Evolutionary conservation across 1,139 yeast genomes (phyloP).

Genomic region (Kurtzmaniella natalensis): DNA sequence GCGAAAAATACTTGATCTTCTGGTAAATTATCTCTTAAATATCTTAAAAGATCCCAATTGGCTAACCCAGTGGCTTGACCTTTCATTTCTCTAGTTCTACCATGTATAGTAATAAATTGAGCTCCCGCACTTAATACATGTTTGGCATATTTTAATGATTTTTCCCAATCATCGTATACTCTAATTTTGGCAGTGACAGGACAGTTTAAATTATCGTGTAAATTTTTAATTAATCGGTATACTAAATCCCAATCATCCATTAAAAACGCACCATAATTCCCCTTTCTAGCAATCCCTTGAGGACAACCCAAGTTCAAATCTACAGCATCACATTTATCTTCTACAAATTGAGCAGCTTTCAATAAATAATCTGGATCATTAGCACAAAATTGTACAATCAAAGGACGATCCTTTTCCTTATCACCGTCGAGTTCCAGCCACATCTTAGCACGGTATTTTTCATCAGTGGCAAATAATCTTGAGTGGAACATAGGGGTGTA

Average conservation of each 20-base stretch:
- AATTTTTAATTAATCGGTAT: constrained; percentile 59
- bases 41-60: constrained; percentile 79
- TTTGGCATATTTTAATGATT: constrained; percentile 80
- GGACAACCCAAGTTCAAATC: constrained; percentile 97
- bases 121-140: constrained; percentile 96
- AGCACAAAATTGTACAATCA: constrained; percentile 93
- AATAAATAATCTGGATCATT: constrained; percentile 84
- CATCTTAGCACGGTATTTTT: constrained; percentile 74
- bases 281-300: constrained; percentile 93
- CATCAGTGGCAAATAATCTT: constrained; percentile 77
- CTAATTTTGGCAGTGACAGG: constrained; percentile 97
- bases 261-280: constrained; percentile 90
- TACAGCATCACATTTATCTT: constrained; percentile 88
- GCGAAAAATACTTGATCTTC: constrained; percentile 84
- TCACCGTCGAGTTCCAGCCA: constrained; percentile 78
- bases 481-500: constrained; percentile 99
- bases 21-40: constrained; percentile 76
- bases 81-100: constrained; percentile 94
- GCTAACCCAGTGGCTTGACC: constrained; percentile 96
- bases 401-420: constrained; percentile 62
- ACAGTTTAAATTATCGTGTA: constrained; percentile 69
- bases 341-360: constrained; percentile 77
- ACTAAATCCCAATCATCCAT: constrained; percentile 97
- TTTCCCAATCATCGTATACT: constrained; percentile 80
- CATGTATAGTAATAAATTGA: constrained; percentile 90